A percentile compares a stretch with the other conserved stretches of the same genome.
phyloP scores from a whole-genome alignment of 768 basidiomycete genomes.

The Piloderma croceum region DNA sequence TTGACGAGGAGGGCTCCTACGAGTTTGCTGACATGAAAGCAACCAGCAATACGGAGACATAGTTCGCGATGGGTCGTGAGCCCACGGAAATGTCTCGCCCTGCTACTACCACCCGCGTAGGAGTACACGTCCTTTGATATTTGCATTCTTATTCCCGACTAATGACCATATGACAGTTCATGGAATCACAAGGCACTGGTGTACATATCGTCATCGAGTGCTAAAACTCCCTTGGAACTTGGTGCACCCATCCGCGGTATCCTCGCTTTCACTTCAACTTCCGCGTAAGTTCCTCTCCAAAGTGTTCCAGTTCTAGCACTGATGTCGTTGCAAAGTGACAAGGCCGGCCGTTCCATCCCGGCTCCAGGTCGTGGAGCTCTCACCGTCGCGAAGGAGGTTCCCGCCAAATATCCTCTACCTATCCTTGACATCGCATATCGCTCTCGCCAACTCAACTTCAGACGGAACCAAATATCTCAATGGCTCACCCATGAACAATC shows the following conservation, averaged over 20 bases:
- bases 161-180: conserved; percentile 50
- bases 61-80: conserved; percentile 98
- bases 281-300: conserved; percentile 57
- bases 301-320: too few relatives aligned
- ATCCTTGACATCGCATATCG: conserved; percentile 86
- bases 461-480: conserved; percentile 88
- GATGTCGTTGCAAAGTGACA: conserved; percentile 59
- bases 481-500: conserved; percentile 90
- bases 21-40: conserved; percentile 99
- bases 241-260: conserved; percentile 92
- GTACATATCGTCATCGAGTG: conserved; percentile 97
- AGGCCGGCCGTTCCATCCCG: conserved; percentile 96
- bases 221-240: conserved; percentile 91
- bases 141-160: conserved; percentile 4
- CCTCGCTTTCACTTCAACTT: conserved; percentile 93
- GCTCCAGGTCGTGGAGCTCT: conserved; percentile 94
- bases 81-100: conserved; percentile 99
- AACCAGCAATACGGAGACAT: conserved; percentile 92
- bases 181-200: conserved; percentile 96
- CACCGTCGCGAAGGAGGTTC: conserved; percentile 79
- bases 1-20: conserved; percentile 98
- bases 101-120: conserved; percentile 91
- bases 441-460: conserved; percentile 90
- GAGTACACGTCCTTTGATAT: conserved; percentile 50
- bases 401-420: conserved; percentile 70